phyloP scores from a whole-genome alignment of 2,329 filamentous ascomycete species.

The Xylaria sp. region DNA sequence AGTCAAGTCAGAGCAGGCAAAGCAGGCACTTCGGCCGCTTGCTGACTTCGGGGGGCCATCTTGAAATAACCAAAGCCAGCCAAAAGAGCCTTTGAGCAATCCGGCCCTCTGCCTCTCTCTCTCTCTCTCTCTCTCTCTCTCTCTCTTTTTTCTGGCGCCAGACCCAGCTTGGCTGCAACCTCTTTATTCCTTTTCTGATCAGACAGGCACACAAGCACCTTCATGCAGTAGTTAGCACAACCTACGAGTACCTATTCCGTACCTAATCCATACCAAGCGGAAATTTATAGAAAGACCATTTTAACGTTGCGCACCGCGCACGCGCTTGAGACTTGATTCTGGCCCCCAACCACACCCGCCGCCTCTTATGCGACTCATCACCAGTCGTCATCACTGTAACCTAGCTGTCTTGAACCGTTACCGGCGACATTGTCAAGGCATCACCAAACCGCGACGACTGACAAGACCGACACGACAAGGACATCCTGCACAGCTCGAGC shows the following conservation, averaged over 20 bases:
- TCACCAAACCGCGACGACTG: conserved; percentile 1
- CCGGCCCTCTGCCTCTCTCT: too few relatives aligned
- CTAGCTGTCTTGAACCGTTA: conserved; percentile 2
- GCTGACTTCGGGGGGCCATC: background rate
- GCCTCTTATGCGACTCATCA: conserved; percentile 5
- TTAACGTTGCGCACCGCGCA: background rate
- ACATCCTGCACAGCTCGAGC: conserved; percentile 4
- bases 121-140: too few relatives aligned
- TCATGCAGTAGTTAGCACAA: background rate
- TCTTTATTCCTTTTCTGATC: conserved; percentile 13
- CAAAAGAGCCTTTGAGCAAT: conserved; percentile 5
- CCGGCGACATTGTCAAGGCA: background rate
- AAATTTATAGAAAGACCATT: background rate
- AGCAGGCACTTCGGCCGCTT: background rate
- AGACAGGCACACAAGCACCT: background rate
- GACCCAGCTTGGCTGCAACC: conserved; percentile 12
- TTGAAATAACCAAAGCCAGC: conserved; percentile 13
- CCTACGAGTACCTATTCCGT: background rate
- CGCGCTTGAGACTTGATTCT: background rate
- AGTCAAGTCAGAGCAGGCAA: background rate
- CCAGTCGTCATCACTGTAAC: conserved; percentile 2
- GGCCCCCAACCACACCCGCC: background rate
- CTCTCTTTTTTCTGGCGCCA: conserved; percentile 14
- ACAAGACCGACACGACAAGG: background rate
- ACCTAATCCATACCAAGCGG: background rate